These are phyloP conservation scores for Silene conica DNA, from an alignment of 148 eudicot species.

Conservation along the genomic window DNA sequence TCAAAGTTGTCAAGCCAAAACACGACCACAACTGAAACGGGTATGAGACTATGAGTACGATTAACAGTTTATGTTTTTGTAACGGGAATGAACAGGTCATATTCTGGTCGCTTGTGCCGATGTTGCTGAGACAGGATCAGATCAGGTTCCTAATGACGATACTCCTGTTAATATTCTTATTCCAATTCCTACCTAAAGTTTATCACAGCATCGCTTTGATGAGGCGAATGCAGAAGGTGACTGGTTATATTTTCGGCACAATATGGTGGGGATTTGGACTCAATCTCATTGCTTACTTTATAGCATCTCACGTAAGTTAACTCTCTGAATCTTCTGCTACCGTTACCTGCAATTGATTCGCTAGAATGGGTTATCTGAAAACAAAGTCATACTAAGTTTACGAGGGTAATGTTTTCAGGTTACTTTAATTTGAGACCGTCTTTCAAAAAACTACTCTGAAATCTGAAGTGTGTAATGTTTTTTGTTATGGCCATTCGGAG, in stretches of 20 bases:
- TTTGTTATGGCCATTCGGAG: too few relatives aligned
- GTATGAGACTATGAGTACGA: not conserved
- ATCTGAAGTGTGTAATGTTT: too few relatives aligned
- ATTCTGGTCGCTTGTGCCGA: slow-evolving; percentile 72
- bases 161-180: slow-evolving; percentile 58
- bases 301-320: slow-evolving; percentile 76
- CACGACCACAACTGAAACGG: too few relatives aligned
- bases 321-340: too few relatives aligned
- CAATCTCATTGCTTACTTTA: slow-evolving; percentile 87
- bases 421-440: not conserved
- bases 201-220: slow-evolving; percentile 63
- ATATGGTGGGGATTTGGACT: slow-evolving; percentile 98
- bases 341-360: too few relatives aligned
- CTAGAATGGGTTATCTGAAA: too few relatives aligned
- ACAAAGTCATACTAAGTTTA: too few relatives aligned
- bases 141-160: slow-evolving; percentile 69
- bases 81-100: slow-evolving; percentile 43
- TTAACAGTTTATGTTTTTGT: not conserved
- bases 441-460: not conserved
- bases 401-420: too few relatives aligned
- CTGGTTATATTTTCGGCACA: slow-evolving; percentile 87
- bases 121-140: slow-evolving; percentile 55
- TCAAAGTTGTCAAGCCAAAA: too few relatives aligned
- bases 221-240: slow-evolving; percentile 88
- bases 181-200: slow-evolving; percentile 79